Base-by-base conservation (phyloP, 345 rosid species). In the Salix exigua region DNA sequence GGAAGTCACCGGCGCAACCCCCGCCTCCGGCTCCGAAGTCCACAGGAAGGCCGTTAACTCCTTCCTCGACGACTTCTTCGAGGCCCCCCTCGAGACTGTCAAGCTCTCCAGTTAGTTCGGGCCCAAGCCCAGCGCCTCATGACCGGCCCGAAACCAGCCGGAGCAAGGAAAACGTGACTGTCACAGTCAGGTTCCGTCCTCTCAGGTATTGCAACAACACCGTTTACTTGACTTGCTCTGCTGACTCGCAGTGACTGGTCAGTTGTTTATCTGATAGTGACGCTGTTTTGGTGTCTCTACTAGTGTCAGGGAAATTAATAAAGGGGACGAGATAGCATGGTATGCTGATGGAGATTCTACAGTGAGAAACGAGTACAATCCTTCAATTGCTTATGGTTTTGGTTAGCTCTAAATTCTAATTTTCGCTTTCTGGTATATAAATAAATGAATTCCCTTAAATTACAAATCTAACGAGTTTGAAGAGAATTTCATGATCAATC, bases 321-420 rank as follows among this genome's bases (percentile, higher is more conserved):
- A 89, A 84, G 97, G 97, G 46, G 96, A 91, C 76, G 96, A 89
- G 88, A 82, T 89, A 63, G 91, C 96, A 0, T 89, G 97, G 97
- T 91, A 89, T 74, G 97, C 97, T 4, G 97, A 91, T 78, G 96
- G 94, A 67, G 91, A 88, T 78, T 85, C 62, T 73, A 85, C 97
- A 6, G 89, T 91, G 80, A 78, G 91, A 82, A 91, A 91, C 72
- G 95, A 91, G 87, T 86, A 82, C 71, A 92, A 91, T 76, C 78
- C 90, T 76, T 78, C 89, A 33, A 83, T 85, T 85, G 92, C 90
- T 80, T 92, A 91, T 82, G 90, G 88, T 73, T 91, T 89, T 83
- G 97, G 97, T 92, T 80, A 78, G 97, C 83, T 5, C 72, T 42
- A 10, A 42, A 64, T 64, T 25, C 21, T 64, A 17, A 0, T 64